Evolutionary conservation across 495 filamentous ascomycete species (phyloP), one percentile per base, ranked within the genome.

Genomic region (Xylaria intraflava): DNA sequence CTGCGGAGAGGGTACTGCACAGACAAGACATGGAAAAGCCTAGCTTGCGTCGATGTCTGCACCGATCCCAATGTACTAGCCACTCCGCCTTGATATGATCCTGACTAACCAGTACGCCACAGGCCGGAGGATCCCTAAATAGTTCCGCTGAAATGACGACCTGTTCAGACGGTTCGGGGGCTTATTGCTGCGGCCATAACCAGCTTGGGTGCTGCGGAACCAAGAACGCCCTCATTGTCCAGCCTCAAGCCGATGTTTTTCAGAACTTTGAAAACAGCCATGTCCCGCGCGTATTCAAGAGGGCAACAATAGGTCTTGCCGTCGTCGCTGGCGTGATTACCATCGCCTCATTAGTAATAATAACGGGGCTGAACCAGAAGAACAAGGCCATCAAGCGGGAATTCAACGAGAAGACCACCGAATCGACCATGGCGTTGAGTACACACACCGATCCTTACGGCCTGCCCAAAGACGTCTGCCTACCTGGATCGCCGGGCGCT

Each of bases 181-280:
- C 57, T 7, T 65, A 57, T 43, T 65, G 62, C 54, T 62, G 60
- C 31, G 62, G 60, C 12, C 56, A 31, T 14, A 62, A 65, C 42
- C 45, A 65, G 26, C 62, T 62, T 35, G 55, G 53, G 10, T 65
- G 62, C 51, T 65, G 62, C 49, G 62, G 62, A 10, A 65, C 62
- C 17, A 23, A 51, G 14, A 51, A 36, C 22, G 62, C 62, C 8
- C 46, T 62, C 38, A 33, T 46, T 12, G 49, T 57, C 33, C 61
- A 55, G 6, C 56, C 51, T 17, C 49, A 53, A 51, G 29, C 24
- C 12, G 44, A 42, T 46, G 41, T 58, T 4, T 26, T 49, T 19
- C n/a, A 14, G 38, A 46, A n/a, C n/a, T n/a, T n/a, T 26, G 3
- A 16, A 29, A 9, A 2, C 17, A 4, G 30, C 19, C 9, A 26